Percentiles rank a stretch among this genome's conserved stretches.
These are phyloP conservation scores for Syncephalis plumigaleata DNA, from an alignment of 371 early-diverging fungal species.

Conservation along the genomic window DNA sequence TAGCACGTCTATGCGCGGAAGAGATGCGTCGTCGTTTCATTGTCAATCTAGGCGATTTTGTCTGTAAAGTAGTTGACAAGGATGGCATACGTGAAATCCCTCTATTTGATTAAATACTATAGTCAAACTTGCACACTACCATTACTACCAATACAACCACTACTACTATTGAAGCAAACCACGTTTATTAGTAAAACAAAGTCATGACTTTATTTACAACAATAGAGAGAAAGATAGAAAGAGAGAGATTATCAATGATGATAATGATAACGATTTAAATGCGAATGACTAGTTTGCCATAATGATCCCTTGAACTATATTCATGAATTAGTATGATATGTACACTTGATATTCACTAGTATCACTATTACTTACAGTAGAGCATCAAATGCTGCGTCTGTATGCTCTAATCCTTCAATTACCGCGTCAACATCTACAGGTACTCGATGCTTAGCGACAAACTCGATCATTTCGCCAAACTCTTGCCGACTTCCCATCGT, in stretches of 20 bases:
- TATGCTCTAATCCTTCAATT: slow-evolving; percentile 1
- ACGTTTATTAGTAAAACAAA: too few species aligned
- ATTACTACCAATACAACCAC: too few species aligned
- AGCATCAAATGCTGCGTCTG: background rate
- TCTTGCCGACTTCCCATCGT: slow-evolving; percentile 33
- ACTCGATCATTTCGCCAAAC: slow-evolving; percentile 6
- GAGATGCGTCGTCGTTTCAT: slow-evolving; percentile 81
- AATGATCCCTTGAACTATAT: too few species aligned
- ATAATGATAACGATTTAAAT: too few species aligned
- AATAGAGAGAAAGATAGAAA: too few species aligned
- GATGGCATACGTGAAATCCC: slow-evolving; percentile 58
- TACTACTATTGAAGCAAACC: too few species aligned
- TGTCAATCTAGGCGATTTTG: slow-evolving; percentile 65
- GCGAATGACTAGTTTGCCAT: too few species aligned
- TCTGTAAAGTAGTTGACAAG: slow-evolving; percentile 66
- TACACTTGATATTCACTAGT: too few species aligned
- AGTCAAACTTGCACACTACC: background rate
- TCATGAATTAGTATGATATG: too few species aligned
- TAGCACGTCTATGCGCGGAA: slow-evolving; percentile 67
- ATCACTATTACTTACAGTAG: background rate
- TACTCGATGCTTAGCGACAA: slow-evolving; percentile 4
- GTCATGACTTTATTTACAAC: too few species aligned
- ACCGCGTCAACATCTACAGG: slow-evolving; percentile 2
- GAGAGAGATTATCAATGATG: too few species aligned
- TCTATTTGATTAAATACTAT: slow-evolving; percentile 9